Evolutionary conservation across 768 basidiomycete species (phyloP).

Genomic region (Termitomyces sp.): DNA sequence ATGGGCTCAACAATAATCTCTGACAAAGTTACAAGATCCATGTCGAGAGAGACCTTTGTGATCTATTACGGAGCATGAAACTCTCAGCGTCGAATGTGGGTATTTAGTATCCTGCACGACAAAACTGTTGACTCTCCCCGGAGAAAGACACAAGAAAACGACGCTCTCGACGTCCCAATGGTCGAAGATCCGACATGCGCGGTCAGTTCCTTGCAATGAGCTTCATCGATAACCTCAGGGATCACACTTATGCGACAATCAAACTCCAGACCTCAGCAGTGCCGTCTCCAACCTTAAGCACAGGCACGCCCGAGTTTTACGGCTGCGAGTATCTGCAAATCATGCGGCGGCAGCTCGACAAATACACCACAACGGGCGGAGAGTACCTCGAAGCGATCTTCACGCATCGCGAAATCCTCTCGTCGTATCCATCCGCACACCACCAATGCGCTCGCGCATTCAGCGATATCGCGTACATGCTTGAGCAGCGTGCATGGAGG

Average conservation of each 20-base stretch:
- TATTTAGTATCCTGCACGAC: conserved; percentile 15
- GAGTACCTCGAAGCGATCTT: conserved; percentile 77
- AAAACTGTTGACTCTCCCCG: conserved; percentile 19
- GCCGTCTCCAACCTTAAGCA: conserved; percentile 31
- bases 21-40: conserved; percentile 2
- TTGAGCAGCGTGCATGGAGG: conserved; percentile 64
- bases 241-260: neutral
- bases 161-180: conserved; percentile 37
- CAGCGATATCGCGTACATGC: conserved; percentile 54
- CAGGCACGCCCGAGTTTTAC: conserved; percentile 34
- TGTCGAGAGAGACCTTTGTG: conserved; percentile 45
- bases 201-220: conserved; percentile 21
- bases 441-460: conserved; percentile 56
- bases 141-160: conserved; percentile 40
- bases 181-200: conserved; percentile 38
- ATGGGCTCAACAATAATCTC: neutral
- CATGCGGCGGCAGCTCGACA: conserved; percentile 51
- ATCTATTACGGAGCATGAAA: conserved; percentile 45
- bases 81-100: conserved; percentile 23
- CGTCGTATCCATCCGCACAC: conserved; percentile 58
- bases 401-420: conserved; percentile 66
- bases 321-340: conserved; percentile 62
- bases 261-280: conserved; percentile 24
- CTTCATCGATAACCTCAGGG: neutral
- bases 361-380: conserved; percentile 55